These are phyloP conservation scores for Hygrocybe punicea DNA, from an alignment of 768 basidiomycete genomes.

Conservation along the genomic window DNA sequence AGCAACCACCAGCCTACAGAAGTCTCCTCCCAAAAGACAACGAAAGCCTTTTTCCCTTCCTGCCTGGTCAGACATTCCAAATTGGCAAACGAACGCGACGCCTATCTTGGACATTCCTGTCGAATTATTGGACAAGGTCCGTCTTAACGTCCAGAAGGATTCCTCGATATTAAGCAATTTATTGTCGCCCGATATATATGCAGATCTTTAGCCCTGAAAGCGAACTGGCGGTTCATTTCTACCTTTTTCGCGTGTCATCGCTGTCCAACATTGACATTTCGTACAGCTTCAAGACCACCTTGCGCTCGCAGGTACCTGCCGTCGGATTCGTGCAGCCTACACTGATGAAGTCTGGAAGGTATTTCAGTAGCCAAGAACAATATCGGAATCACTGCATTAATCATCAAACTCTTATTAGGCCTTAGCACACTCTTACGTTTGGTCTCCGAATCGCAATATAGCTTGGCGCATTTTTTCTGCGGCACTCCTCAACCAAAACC, in stretches of 20 bases:
- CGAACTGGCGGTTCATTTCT: background rate
- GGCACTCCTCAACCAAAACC: background rate
- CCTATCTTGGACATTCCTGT: background rate
- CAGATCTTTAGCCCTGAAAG: background rate
- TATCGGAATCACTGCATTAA: background rate
- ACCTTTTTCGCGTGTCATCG: background rate
- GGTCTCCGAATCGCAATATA: background rate
- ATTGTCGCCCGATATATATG: background rate
- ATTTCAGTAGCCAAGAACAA: background rate
- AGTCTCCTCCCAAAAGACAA: background rate
- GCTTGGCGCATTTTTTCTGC: background rate
- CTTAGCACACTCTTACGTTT: background rate
- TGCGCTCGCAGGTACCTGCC: background rate
- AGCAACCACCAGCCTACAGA: background rate
- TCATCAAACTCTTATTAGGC: background rate
- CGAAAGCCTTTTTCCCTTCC: background rate
- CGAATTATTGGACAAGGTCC: constrained; percentile 2
- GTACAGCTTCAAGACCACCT: constrained; percentile 1
- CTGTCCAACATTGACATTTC: background rate
- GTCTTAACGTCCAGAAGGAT: background rate
- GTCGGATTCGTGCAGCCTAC: background rate
- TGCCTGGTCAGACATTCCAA: background rate
- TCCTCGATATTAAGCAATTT: background rate
- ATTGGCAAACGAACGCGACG: background rate
- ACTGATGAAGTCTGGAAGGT: constrained; percentile 1